Conservation (phyloP, 768 basidiomycete genomes). For the Pleurotus giganteus region DNA sequence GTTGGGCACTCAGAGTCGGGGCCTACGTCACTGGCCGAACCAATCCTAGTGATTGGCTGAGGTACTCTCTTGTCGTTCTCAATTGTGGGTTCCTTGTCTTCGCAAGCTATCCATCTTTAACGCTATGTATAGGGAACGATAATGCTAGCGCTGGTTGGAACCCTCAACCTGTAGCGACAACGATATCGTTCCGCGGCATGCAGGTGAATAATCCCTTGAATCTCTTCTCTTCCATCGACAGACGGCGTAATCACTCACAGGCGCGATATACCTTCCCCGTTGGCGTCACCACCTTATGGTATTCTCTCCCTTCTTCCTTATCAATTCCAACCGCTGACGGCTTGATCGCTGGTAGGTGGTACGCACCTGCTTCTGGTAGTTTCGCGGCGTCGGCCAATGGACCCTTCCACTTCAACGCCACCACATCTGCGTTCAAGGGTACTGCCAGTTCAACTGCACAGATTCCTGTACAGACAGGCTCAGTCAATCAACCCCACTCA, state of each 20-base stretch:
- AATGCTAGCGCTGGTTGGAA: slow-evolving; percentile 49
- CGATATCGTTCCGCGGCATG: slow-evolving; percentile 62
- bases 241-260: slow-evolving; percentile 21
- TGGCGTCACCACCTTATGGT: slow-evolving; percentile 63
- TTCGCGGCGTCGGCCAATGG: not conserved
- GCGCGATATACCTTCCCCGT: slow-evolving; percentile 78
- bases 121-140: slow-evolving; percentile 41
- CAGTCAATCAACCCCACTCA: not conserved
- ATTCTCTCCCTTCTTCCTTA: slow-evolving; percentile 22
- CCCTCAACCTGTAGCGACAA: slow-evolving; percentile 50
- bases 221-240: not conserved
- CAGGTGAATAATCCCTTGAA: slow-evolving; percentile 37
- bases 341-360: not conserved
- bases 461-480: not conserved
- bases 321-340: not conserved
- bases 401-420: not conserved
- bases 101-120: not conserved
- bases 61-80: slow-evolving; percentile 72
- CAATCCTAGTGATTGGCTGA: slow-evolving; percentile 51
- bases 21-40: slow-evolving; percentile 63
- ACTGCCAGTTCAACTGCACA: not conserved
- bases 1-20: slow-evolving; percentile 58
- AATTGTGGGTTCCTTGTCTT: slow-evolving; percentile 45
- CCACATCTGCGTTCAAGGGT: not conserved
- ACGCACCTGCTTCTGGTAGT: not conserved